phyloP scores from a whole-genome alignment of 1,284 basidiomycete species.

The Quambalaria eucalypti region DNA sequence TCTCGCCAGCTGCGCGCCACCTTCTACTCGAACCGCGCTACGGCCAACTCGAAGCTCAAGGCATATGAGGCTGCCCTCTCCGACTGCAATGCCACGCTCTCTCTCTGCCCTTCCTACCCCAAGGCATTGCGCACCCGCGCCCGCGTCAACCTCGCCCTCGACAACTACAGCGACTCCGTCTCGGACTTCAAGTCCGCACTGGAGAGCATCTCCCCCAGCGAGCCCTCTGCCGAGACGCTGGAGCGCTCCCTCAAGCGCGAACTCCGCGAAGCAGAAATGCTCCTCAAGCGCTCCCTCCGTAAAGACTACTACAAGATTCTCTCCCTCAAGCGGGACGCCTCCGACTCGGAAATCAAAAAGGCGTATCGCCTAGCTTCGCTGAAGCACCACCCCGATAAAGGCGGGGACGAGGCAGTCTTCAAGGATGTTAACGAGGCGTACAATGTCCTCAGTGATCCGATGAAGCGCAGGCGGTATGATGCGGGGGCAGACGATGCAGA shows the following conservation, averaged over 20 bases:
- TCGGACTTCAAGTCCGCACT: conserved; percentile 69
- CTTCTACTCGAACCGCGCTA: conserved; percentile 72
- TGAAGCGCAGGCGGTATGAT: conserved; percentile 41
- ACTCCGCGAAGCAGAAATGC: conserved; percentile 39
- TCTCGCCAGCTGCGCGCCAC: conserved; percentile 52
- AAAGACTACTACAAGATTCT: conserved; percentile 67
- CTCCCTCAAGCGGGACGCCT: conserved; percentile 63
- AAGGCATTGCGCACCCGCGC: conserved; percentile 79
- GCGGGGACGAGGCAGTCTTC: conserved; percentile 46
- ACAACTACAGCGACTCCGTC: conserved; percentile 65
- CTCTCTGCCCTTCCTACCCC: conserved; percentile 61
- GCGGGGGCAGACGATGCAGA: conserved; percentile 41
- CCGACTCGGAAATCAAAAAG: conserved; percentile 72
- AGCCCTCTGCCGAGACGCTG: background rate
- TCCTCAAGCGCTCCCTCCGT: conserved; percentile 41
- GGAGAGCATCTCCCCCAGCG: conserved; percentile 52
- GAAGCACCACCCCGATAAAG: conserved; percentile 46
- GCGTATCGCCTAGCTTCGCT: conserved; percentile 35
- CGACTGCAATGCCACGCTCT: conserved; percentile 63
- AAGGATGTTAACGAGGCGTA: conserved; percentile 44
- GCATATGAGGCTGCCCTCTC: conserved; percentile 60
- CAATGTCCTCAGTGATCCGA: conserved; percentile 32
- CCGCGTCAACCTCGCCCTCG: conserved; percentile 64
- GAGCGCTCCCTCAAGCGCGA: conserved; percentile 62
- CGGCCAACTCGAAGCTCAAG: conserved; percentile 63